phyloP scores from a whole-genome alignment of 2,329 filamentous ascomycete genomes.

The Fusarium brevicatenulatum region DNA sequence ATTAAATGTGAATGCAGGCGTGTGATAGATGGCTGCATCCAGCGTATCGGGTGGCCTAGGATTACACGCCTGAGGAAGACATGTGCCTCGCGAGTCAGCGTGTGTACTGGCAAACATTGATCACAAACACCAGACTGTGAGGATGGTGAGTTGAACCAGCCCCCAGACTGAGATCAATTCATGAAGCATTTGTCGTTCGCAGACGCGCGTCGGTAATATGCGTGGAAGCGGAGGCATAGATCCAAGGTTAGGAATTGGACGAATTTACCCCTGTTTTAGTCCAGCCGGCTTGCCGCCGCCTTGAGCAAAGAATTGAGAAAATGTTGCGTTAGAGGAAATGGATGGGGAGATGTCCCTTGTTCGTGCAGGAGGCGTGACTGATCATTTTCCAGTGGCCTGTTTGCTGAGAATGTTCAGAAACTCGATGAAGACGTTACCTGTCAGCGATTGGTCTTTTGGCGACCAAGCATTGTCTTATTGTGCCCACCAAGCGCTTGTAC shows the following conservation, averaged over 20 bases:
- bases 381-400: background rate
- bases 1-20: conserved; percentile 11
- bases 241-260: background rate
- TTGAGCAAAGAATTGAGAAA: background rate
- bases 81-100: conserved; percentile 1
- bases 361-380: background rate
- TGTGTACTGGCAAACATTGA: background rate
- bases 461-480: conserved; percentile 16
- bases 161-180: background rate
- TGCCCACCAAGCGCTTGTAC: conserved; percentile 20
- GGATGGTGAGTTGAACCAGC: background rate
- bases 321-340: background rate
- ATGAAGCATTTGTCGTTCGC: background rate
- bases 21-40: conserved; percentile 16
- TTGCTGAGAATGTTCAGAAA: background rate
- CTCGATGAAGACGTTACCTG: background rate
- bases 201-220: background rate
- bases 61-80: conserved; percentile 4
- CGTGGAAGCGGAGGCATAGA: background rate
- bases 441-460: conserved; percentile 17
- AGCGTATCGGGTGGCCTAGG: conserved; percentile 6
- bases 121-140: background rate
- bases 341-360: background rate
- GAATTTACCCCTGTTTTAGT: background rate
- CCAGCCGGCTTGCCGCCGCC: background rate